Evolutionary conservation across 345 rosid genomes (phyloP).

Genomic region (Zanthoxylum bungeanum): DNA sequence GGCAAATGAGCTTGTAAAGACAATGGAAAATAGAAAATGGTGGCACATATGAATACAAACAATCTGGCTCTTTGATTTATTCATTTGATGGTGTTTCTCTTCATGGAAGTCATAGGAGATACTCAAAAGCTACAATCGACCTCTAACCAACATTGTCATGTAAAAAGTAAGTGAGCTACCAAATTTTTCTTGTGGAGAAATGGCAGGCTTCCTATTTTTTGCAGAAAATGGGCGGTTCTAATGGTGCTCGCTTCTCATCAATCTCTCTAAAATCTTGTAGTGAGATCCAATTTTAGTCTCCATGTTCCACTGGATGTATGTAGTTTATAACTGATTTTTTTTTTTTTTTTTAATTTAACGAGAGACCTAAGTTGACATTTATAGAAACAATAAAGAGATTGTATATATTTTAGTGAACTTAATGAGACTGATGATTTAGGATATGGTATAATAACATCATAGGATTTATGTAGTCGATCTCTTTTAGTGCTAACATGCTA

Average conservation of each 20-base stretch:
- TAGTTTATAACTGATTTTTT: background rate
- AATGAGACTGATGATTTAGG: too few relatives aligned
- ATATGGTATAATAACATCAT: too few relatives aligned
- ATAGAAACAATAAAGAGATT: too few relatives aligned
- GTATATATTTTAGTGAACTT: too few relatives aligned
- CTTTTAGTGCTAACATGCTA: too few relatives aligned
- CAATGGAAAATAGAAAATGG: slow-evolving; percentile 75
- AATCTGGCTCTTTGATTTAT: background rate
- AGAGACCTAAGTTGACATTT: too few relatives aligned
- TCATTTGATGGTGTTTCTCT: background rate
- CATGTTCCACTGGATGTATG: background rate
- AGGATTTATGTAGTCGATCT: too few relatives aligned
- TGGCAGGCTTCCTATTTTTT: background rate
- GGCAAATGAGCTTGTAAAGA: slow-evolving; percentile 64
- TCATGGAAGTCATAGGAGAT: background rate
- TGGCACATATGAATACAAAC: slow-evolving; percentile 39
- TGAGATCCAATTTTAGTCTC: background rate
- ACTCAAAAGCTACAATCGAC: background rate
- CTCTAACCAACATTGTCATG: background rate
- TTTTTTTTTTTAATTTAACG: too few relatives aligned
- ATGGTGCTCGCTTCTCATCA: background rate
- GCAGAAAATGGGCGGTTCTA: background rate
- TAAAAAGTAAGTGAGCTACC: background rate
- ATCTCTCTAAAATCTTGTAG: background rate
- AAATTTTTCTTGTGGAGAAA: background rate